Conservation (phyloP, 108 stramenopile genomes). For the Discostella pseudostelligera region DNA sequence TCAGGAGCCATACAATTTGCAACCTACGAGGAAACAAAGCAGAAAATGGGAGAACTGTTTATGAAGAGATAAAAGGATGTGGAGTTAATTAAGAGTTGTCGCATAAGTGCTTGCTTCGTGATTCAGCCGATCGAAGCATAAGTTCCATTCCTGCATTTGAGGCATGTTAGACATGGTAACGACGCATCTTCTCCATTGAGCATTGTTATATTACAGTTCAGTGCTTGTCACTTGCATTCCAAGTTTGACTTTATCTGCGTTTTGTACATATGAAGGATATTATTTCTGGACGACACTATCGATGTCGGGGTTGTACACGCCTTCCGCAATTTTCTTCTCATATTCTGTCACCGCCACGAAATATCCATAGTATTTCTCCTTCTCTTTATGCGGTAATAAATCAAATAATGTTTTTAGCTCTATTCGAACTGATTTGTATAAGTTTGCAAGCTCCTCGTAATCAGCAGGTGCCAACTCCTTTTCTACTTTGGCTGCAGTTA, state of each 20-base stretch:
- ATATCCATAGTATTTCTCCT: conserved; percentile 65
- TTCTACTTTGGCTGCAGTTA: conserved; percentile 42
- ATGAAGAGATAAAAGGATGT: conserved; percentile 15
- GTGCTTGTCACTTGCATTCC: no score
- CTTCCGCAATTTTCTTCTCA: conserved; percentile 66
- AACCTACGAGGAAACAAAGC: conserved; percentile 87
- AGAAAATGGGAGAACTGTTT: conserved; percentile 51
- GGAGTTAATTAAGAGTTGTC: not conserved
- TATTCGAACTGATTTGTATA: conserved; percentile 50
- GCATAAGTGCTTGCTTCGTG: not conserved
- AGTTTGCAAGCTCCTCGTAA: conserved; percentile 54
- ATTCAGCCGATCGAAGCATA: not conserved
- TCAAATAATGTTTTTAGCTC: conserved; percentile 57
- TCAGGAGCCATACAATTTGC: conserved; percentile 87
- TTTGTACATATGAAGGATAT: no score
- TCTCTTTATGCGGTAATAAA: conserved; percentile 53
- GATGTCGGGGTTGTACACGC: conserved; percentile 62
- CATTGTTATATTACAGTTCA: no score
- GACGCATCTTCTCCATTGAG: no score
- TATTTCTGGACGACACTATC: no score
- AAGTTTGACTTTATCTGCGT: no score
- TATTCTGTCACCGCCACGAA: conserved; percentile 68
- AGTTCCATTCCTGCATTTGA: conserved; percentile 42
- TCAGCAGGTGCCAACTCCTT: conserved; percentile 43
- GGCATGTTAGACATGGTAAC: no score